Evolutionary conservation across 148 eudicot species (phyloP), one percentile per base, ranked within the genome.

Genomic region (Camellia japonica): DNA sequence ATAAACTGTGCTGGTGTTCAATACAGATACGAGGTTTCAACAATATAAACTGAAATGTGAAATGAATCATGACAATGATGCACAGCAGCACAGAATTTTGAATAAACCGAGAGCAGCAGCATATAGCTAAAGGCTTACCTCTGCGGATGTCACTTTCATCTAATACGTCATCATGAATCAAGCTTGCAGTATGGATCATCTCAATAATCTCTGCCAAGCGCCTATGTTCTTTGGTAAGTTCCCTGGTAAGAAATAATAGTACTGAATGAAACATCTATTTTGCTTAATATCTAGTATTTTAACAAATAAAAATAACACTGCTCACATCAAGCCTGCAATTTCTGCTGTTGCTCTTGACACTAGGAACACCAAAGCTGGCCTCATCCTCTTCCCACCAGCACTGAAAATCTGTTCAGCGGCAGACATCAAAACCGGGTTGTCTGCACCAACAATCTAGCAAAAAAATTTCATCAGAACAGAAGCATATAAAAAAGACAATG

Each of bases 371-470:
- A 95, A 82, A 81, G 98, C 98, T 44, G 98, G 98, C 86, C 98
- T 90, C 97, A 95, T 93, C 80, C 98, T 88, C 87, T 95, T 95
- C 68, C 98, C 98, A 80, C 98, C 98, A 78, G 98, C 98, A 61
- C 95, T 83, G 83, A 95, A 95, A 63, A 95, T 95, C 80, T 95
- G 98, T 84, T 95, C 94, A n/a, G 98, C 98, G 56, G 97, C 98
- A 19, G 97, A 93, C 96, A 92, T 90, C 80, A 95, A 79, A 2
- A 73, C 56, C 5, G 38, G 42, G 56, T 13, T 73, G 3, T 10
- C 30, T 20, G 46, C 55, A 54, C 98, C 98, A 87, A 95, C 96
- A 87, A 95, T 93, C 98, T 95, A 83, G 76, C 71, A 66, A 81
- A 75, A 78, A 61, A 79, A 38, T 75, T 12, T 68, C 59, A 83